Evolutionary conservation across 2,329 filamentous ascomycete species (phyloP).

Genomic region (Pyricularia sp.): DNA sequence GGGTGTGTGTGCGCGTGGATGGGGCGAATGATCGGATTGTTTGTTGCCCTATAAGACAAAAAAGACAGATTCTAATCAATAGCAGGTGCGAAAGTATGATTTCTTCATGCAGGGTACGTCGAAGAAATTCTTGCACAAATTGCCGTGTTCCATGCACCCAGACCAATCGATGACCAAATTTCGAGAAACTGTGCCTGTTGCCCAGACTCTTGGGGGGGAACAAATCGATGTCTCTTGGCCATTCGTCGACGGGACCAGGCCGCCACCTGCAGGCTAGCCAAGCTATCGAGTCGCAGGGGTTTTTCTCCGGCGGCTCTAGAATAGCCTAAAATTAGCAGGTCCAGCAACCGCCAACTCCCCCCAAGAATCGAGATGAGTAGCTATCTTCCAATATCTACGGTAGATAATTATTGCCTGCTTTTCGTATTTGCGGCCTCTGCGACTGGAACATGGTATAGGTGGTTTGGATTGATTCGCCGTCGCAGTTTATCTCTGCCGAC

Average conservation of each 20-base stretch:
- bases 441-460: too few relatives aligned
- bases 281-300: background rate
- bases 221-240: background rate
- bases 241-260: background rate
- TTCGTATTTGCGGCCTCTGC: too few relatives aligned
- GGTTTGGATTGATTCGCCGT: too few relatives aligned
- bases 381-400: background rate
- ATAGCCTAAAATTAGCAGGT: background rate
- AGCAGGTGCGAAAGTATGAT: background rate
- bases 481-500: too few relatives aligned
- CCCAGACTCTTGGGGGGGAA: background rate
- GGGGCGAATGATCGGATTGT: background rate
- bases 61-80: background rate
- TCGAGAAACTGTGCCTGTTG: background rate
- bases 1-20: background rate
- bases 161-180: background rate
- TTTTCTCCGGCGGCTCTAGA: background rate
- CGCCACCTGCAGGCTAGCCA: background rate
- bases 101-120: background rate
- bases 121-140: background rate
- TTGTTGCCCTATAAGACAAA: background rate
- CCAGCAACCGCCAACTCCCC: background rate
- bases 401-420: background rate
- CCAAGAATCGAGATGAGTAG: background rate
- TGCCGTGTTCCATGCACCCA: background rate